Evolutionary conservation across 768 basidiomycete genomes (phyloP), one percentile per base, ranked within the genome.

Genomic region (Podaxis sp.): DNA sequence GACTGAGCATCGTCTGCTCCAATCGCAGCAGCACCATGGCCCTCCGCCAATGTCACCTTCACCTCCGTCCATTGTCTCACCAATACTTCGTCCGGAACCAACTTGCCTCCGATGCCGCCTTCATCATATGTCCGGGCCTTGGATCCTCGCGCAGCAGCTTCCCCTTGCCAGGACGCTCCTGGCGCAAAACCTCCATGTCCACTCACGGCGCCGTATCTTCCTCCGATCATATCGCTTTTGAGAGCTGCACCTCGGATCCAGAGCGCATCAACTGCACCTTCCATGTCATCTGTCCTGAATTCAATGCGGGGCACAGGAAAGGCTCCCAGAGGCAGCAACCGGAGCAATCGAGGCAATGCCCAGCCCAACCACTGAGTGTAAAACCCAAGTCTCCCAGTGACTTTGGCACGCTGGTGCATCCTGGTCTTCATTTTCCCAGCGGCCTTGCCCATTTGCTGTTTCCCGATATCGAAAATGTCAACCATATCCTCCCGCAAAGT

Each of bases 231-330:
- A n/a, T 46, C 52, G 2, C 10, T 32, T 27, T 42, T 42, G 7
- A 21, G 32, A 16, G 63, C 68, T 16, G 66, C 28, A 7, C 68
- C 67, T 25, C 61, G 69, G 25, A 76, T 62, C 52, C 71, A 71
- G 10, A 75, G 62, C 2, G 73, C 71, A 59, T 76, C 16, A 76
- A 50, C 9, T 72, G 54, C 70, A 2, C 66, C 69, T 53, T 73
- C 73, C 53, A 76, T 27, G n/a, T 59, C 69, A 5, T 67, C 67
- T 21, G 70, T 76, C 62, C 71, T 71, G 50, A 73, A 70, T 54
- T 79, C 77, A 5, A 79, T 63, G 5, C 72, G 70, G n/a, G 75
- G 76, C 57, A 77, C 72, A 4, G 74, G 75, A 10, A 78, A 63
- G 0, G 65, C 58, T 5, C 69, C 62, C 0, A 63, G 50, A 14